Evolutionary conservation across 192 early-diverging fungal species (phyloP).

Genomic region (Gamsiella multidivaricata): DNA sequence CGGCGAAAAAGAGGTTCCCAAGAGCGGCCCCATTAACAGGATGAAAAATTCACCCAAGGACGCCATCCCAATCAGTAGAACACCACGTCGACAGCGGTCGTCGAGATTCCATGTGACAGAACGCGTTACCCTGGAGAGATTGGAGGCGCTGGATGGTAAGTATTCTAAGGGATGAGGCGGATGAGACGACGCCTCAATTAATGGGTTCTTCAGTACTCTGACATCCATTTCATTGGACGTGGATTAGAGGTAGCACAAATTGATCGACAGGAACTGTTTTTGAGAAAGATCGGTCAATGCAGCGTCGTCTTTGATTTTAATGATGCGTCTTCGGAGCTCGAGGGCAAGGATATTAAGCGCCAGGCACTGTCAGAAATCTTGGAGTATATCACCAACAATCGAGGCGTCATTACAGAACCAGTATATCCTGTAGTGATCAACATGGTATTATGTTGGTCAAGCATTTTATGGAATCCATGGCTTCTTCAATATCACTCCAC

Average conservation of each 20-base stretch:
- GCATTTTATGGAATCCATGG: not conserved
- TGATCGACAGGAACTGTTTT: constrained; percentile 88
- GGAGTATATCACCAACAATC: constrained; percentile 91
- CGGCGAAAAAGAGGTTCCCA: constrained; percentile 55
- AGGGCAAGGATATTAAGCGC: constrained; percentile 96
- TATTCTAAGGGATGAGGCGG: not conserved
- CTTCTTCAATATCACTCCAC: too few relatives aligned
- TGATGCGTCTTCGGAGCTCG: constrained; percentile 86
- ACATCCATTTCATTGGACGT: not conserved
- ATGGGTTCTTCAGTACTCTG: too few relatives aligned
- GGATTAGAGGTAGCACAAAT: constrained; percentile 77
- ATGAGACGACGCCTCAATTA: too few relatives aligned
- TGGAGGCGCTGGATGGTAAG: constrained; percentile 79
- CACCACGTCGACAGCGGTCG: constrained; percentile 83
- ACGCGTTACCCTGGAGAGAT: constrained; percentile 81
- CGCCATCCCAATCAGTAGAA: constrained; percentile 82
- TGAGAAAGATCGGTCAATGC: constrained; percentile 94
- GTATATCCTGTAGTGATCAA: constrained; percentile 93
- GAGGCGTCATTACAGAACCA: constrained; percentile 88
- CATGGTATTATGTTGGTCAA: constrained; percentile 79
- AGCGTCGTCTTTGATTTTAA: constrained; percentile 95
- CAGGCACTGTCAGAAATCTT: constrained; percentile 90
- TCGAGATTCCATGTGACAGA: constrained; percentile 89
- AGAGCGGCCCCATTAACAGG: constrained; percentile 59
- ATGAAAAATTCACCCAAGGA: constrained; percentile 71